Evolutionary conservation across 1,284 basidiomycete genomes (phyloP).

Genomic region (Sporisorium reilianum): DNA sequence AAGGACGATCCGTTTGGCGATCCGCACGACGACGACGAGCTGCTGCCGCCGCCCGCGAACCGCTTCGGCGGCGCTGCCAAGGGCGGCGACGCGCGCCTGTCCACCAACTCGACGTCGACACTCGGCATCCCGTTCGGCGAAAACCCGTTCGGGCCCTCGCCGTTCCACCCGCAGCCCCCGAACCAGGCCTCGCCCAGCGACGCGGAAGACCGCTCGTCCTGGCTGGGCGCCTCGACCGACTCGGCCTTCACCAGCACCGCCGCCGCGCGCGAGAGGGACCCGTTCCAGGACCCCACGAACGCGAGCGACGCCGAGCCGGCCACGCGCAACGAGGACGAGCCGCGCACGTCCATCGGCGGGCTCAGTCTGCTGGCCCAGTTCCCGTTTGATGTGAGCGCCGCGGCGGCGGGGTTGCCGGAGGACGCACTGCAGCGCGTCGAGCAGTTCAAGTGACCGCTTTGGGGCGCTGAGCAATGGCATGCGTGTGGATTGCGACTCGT

Average conservation of each 20-base stretch:
- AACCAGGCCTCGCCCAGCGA: conserved; percentile 19
- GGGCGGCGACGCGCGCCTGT: not conserved
- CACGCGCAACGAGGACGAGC: not conserved
- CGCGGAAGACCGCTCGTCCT: conserved; percentile 13
- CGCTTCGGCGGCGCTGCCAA: conserved; percentile 5
- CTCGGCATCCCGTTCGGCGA: conserved; percentile 49
- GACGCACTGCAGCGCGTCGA: conserved; percentile 21
- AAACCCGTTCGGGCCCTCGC: conserved; percentile 25
- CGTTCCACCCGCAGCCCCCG: not conserved
- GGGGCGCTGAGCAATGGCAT: not conserved
- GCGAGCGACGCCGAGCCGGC: no score
- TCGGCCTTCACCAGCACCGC: not conserved
- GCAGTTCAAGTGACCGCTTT: conserved; percentile 11
- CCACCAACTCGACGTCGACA: conserved; percentile 27
- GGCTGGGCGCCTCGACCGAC: conserved; percentile 6
- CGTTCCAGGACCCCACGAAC: conserved; percentile 23
- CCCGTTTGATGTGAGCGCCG: conserved; percentile 13
- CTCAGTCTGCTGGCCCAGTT: conserved; percentile 35
- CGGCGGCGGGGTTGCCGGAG: conserved; percentile 7
- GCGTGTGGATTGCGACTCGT: no score
- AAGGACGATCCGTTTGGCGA: conserved; percentile 32
- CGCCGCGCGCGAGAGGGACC: conserved; percentile 2
- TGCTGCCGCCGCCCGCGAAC: conserved; percentile 13
- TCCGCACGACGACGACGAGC: not conserved
- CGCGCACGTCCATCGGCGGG: conserved; percentile 22